Evolutionary conservation across 2,329 filamentous ascomycete species (phyloP).

Genomic region (Fusarium sp.): DNA sequence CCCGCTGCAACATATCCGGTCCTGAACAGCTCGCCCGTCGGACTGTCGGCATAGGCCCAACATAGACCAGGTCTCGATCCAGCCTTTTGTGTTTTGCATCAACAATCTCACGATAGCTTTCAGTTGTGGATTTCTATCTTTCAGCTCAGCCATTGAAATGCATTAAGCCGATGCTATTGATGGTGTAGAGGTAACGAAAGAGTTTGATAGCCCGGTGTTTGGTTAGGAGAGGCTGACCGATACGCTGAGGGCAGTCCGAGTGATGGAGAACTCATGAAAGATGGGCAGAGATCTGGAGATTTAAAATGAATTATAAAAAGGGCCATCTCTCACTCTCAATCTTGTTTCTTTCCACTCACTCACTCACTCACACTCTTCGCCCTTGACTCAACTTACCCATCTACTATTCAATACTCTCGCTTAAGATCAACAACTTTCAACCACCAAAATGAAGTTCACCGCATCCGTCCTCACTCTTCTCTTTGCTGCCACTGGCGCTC

Average conservation of each 20-base stretch:
- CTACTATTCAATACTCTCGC: constrained; percentile 22
- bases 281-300: accelerated
- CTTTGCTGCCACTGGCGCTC: constrained; percentile 16
- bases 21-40: neutral
- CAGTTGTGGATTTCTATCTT: neutral
- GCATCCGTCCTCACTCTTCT: constrained; percentile 15
- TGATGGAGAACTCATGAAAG: neutral
- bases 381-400: constrained; percentile 15
- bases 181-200: neutral
- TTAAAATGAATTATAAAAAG: constrained; percentile 15
- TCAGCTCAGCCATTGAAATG: neutral
- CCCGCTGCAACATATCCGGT: too few species aligned
- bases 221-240: neutral
- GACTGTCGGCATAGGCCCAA: neutral
- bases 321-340: neutral
- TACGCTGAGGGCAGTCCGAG: neutral
- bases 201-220: constrained; percentile 30
- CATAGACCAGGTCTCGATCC: constrained; percentile 2
- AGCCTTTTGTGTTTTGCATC: constrained; percentile 3
- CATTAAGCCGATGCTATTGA: neutral
- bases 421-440: constrained; percentile 20
- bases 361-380: constrained; percentile 4
- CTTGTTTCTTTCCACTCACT: constrained; percentile 26
- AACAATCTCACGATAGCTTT: neutral
- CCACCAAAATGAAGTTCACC: constrained; percentile 36